phyloP scores from a whole-genome alignment of 345 rosid species.

The Acer negundo region DNA sequence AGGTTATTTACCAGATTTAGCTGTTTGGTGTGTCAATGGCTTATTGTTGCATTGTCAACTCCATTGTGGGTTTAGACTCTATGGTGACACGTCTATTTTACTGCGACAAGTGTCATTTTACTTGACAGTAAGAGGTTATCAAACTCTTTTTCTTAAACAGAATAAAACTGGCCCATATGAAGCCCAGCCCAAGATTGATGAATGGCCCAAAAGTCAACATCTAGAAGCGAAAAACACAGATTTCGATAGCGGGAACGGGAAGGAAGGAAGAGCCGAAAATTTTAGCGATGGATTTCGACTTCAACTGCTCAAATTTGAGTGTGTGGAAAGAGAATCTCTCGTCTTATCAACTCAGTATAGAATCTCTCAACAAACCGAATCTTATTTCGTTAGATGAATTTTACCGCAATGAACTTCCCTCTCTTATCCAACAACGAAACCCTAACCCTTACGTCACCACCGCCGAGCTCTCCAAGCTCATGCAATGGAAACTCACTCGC shows the following conservation, averaged over 20 bases:
- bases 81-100: too few species aligned
- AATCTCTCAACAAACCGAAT: slow-evolving; percentile 68
- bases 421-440: slow-evolving; percentile 62
- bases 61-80: too few species aligned
- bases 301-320: slow-evolving; percentile 47
- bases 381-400: slow-evolving; percentile 71
- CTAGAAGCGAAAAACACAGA: not conserved
- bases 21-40: too few species aligned
- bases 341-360: slow-evolving; percentile 52
- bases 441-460: slow-evolving; percentile 78
- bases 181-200: not conserved
- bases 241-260: not conserved
- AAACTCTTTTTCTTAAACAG: not conserved
- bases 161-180: not conserved
- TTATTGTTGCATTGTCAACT: too few species aligned
- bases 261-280: not conserved
- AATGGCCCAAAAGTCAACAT: not conserved
- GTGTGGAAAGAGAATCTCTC: slow-evolving; percentile 62
- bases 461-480: slow-evolving; percentile 76
- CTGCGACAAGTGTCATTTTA: too few species aligned
- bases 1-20: too few species aligned
- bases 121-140: too few species aligned
- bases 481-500: slow-evolving; percentile 95
- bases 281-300: slow-evolving; percentile 39
- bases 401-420: slow-evolving; percentile 67